phyloP scores from a whole-genome alignment of 768 basidiomycete genomes.

The Termitomyces sp. region DNA sequence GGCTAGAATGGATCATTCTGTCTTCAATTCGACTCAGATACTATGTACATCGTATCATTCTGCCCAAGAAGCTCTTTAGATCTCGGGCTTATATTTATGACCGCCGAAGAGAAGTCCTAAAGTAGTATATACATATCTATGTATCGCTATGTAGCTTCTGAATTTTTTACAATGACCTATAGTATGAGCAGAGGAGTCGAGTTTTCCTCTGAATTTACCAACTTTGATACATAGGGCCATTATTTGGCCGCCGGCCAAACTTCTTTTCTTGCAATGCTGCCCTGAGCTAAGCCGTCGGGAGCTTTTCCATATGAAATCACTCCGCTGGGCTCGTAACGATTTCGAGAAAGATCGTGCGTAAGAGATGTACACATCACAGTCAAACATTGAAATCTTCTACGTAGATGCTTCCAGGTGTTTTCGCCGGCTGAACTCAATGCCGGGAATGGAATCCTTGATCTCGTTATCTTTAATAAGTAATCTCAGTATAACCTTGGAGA shows the following conservation, averaged over 20 bases:
- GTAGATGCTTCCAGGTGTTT: neutral
- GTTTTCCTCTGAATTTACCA: neutral
- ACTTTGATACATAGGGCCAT: too few species aligned
- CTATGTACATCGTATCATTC: neutral
- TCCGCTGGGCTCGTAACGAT: neutral
- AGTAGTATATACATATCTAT: neutral
- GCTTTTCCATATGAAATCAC: neutral
- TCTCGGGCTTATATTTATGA: neutral
- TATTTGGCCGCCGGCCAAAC: too few species aligned
- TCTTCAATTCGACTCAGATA: neutral
- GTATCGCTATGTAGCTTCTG: neutral
- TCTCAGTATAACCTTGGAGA: neutral
- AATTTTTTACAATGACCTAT: too few species aligned
- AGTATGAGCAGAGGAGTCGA: too few species aligned
- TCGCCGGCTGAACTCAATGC: neutral
- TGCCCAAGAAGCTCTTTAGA: neutral
- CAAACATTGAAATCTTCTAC: neutral
- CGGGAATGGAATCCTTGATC: neutral
- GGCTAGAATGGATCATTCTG: neutral
- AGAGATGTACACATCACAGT: neutral
- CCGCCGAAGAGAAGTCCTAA: neutral
- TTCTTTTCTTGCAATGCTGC: neutral
- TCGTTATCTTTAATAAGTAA: neutral
- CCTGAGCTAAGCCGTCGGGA: neutral
- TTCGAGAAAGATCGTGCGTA: neutral